These are phyloP conservation scores for Prorocentrum cordatum DNA, from an alignment of 169 alveolate genomes.

Conservation along the genomic window DNA sequence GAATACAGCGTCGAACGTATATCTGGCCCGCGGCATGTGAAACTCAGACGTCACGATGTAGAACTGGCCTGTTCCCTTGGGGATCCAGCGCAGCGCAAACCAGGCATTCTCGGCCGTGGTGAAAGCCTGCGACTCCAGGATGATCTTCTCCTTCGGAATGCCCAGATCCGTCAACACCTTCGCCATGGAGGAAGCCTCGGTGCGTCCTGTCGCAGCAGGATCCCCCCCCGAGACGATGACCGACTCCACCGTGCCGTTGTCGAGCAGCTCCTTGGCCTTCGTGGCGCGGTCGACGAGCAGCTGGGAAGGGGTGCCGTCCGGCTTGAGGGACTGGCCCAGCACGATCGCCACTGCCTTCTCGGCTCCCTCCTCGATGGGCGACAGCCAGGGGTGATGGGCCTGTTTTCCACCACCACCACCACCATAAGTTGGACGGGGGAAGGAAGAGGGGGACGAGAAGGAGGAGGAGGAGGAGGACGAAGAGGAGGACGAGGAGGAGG, in stretches of 20 bases:
- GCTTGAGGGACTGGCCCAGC: slow-evolving; percentile 26
- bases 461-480: too few species aligned
- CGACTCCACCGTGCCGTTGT: background rate
- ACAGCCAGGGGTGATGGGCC: too few species aligned
- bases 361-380: too few species aligned
- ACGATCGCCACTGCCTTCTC: slow-evolving; percentile 1
- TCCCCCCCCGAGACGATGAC: slow-evolving; percentile 20
- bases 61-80: slow-evolving; percentile 3
- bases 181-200: slow-evolving; percentile 9
- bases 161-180: background rate
- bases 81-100: slow-evolving; percentile 21
- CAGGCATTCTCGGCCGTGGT: slow-evolving; percentile 41
- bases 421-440: too few species aligned
- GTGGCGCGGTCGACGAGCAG: slow-evolving; percentile 4
- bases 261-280: background rate
- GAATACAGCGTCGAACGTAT: background rate
- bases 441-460: too few species aligned
- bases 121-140: slow-evolving; percentile 19
- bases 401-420: too few species aligned
- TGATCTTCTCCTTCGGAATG: background rate
- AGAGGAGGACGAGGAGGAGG: too few species aligned
- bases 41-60: slow-evolving; percentile 15
- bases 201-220: slow-evolving; percentile 5
- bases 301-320: slow-evolving; percentile 16
- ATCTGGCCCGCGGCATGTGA: slow-evolving; percentile 29